Evolutionary conservation across 495 filamentous ascomycete genomes (phyloP), one percentile per base, ranked within the genome.

Genomic region (Lophiotrema nucula): DNA sequence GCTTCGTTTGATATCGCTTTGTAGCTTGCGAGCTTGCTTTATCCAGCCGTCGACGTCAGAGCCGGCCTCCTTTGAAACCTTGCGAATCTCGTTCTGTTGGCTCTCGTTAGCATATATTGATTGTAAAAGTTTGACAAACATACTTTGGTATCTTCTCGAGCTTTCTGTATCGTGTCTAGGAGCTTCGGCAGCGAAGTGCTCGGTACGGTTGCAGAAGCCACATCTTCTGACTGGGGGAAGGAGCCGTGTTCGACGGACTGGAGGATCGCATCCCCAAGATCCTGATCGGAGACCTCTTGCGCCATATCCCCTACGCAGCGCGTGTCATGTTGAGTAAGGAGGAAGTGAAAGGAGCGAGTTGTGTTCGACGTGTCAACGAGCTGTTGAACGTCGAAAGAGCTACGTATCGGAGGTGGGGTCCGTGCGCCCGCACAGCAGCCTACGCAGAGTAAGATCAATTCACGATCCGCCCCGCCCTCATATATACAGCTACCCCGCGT

Each of bases 21-120:
- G 87, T n/a, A 95, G 81, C 47, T 86, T 82, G 69, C 87, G 87
- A 27, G 90, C 89, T 69, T 92, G 88, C 19, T 77, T 70, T 52
- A 93, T 87, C 92, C 92, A 97, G 57, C 83, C 77, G 66, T 89
- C 85, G 60, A 93, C 85, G 66, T 93, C 88, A 19, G 86, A 81
- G 39, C 84, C 84, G 37, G 82, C 86, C 42, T 87, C 82, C 35
- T 82, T 80, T 75, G 90, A 92, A 35, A 89, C 77, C 22, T 74
- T 70, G 48, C 83, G 85, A 35, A 96, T 86, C 56, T 90, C 83
- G 52, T 76, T 75, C 87, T 90, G 61, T 60, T 3, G 12, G 47
- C 12, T 21, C 13, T 12, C 13, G 33, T 23, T 58, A 21, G 57
- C 48, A 25, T 39, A 48, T 25, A 15, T 19, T 26, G 8, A 26